These are phyloP conservation scores for Acorus gramineus DNA, from an alignment of 106 monocot genomes.

Conservation along the genomic window DNA sequence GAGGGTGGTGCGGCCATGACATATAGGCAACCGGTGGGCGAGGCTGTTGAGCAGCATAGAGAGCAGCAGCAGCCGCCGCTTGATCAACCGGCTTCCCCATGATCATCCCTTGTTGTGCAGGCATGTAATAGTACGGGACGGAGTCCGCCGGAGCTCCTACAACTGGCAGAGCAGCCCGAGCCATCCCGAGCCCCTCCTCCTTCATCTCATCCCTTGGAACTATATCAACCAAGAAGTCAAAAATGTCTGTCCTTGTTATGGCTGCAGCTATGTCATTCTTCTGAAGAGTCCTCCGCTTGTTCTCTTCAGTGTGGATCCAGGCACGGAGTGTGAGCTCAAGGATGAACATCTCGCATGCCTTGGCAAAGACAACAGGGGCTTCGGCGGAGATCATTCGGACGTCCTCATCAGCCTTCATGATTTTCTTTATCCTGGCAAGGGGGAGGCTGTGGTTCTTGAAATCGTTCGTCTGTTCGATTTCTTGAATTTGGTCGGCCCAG, in stretches of 20 bases:
- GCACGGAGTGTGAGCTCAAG: conserved; percentile 54
- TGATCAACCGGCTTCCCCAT: conserved; percentile 35
- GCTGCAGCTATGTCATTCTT: conserved; percentile 72
- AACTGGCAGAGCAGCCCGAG: conserved; percentile 21
- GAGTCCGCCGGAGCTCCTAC: conserved; percentile 28
- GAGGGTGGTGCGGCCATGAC: conserved; percentile 17
- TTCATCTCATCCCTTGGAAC: conserved; percentile 62
- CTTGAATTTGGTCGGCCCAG: conserved; percentile 31
- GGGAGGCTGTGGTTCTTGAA: conserved; percentile 60
- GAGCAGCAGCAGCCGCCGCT: conserved; percentile 1
- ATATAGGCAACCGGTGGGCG: conserved; percentile 22
- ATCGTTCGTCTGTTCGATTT: conserved; percentile 27
- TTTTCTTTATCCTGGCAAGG: conserved; percentile 57
- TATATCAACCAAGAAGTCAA: conserved; percentile 75
- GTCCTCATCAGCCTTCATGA: conserved; percentile 69
- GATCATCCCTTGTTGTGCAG: conserved; percentile 33
- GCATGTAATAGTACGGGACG: conserved; percentile 40
- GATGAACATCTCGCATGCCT: conserved; percentile 74
- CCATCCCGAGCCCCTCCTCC: conserved; percentile 48
- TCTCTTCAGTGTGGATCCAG: conserved; percentile 68
- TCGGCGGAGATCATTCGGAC: conserved; percentile 58
- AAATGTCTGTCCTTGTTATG: conserved; percentile 57
- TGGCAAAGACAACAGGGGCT: conserved; percentile 46
- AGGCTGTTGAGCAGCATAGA: conserved; percentile 4
- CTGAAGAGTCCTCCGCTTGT: conserved; percentile 68